Percentiles rank a stretch among this genome's conserved stretches.
These are phyloP conservation scores for Pleurotus eryngii DNA, from an alignment of 768 basidiomycete genomes.

Conservation along the genomic window DNA sequence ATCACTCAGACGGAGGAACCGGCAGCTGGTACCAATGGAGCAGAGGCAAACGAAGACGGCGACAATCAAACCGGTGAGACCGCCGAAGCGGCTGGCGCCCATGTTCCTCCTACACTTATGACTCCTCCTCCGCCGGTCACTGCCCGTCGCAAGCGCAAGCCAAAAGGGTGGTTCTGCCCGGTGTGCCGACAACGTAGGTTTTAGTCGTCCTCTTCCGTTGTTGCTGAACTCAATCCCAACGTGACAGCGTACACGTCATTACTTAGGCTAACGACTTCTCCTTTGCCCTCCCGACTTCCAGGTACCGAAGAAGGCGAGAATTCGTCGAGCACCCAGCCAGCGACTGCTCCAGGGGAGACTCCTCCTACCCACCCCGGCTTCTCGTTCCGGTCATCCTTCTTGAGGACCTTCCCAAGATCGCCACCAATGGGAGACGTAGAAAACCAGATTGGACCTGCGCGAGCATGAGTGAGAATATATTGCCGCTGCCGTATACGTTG, in stretches of 20 bases:
- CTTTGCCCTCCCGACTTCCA: slow-evolving; percentile 37
- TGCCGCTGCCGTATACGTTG: neutral
- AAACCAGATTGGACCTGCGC: slow-evolving; percentile 23
- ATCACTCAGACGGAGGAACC: slow-evolving; percentile 59
- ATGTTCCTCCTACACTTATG: slow-evolving; percentile 8
- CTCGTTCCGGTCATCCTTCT: slow-evolving; percentile 26
- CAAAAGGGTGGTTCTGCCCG: slow-evolving; percentile 97
- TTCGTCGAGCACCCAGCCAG: neutral
- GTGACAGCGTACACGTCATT: slow-evolving; percentile 80
- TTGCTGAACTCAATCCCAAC: slow-evolving; percentile 7
- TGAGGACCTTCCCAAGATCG: slow-evolving; percentile 22
- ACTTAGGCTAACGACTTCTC: slow-evolving; percentile 72
- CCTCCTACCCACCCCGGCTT: slow-evolving; percentile 21
- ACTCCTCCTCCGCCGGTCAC: slow-evolving; percentile 8
- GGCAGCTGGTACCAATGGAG: slow-evolving; percentile 22
- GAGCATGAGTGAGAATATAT: slow-evolving; percentile 14
- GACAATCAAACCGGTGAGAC: slow-evolving; percentile 20
- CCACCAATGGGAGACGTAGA: slow-evolving; percentile 26
- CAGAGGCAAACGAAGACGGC: slow-evolving; percentile 20
- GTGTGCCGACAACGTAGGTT: slow-evolving; percentile 90
- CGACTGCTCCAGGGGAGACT: slow-evolving; percentile 6
- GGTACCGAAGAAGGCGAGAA: slow-evolving; percentile 17
- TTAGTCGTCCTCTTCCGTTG: neutral
- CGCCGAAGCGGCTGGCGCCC: slow-evolving; percentile 18
- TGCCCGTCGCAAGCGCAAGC: slow-evolving; percentile 77